Base-by-base conservation (phyloP, 208 protist genomes). In the Borovskyia barvae region DNA sequence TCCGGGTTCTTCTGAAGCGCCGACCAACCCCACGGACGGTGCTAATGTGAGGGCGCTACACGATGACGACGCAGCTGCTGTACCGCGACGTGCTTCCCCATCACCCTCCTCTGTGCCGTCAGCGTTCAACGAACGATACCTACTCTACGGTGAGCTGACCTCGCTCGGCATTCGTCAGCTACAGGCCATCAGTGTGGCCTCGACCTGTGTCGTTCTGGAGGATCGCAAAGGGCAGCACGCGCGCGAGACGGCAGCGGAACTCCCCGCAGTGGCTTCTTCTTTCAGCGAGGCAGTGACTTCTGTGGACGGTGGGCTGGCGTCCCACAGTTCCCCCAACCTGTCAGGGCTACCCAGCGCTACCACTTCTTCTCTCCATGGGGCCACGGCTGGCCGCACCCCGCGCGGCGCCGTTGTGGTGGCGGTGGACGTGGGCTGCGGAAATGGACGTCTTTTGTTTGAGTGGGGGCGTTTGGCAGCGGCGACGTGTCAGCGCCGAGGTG, bases 91-190 rank as follows among this genome's bases (percentile, higher is more conserved):
- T 14, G 33, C 9, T 14, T 8, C 9, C 9, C 9, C 8, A 14
- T 39, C 33, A 14, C 9, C 35, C 17, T 0, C 3, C 19, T 20
- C 5, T 0, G n/a, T 41, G 1, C 5, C 50, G 26, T 20, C 50
- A 28, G 19, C 20, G 17, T 22, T 37, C 2, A 14, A 24, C 28
- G 67, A 67, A 32, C 57, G 39, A 7, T 54, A 67, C n/a, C 61
- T 78, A 15, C 68, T 91, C 1, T 91, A 91, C 57, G 84, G 84
- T n/a, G 84, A 91, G 50, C 65, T 91, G 24, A 87, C 84, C 36
- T 78, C 80, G 5, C 32, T 60, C 33, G 84, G 84, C 7, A 69
- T 85, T 32, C 80, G 84, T n/a, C 80, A 91, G 64, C 60, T 89
- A 35, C 65, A 80, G 39, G 41, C 46, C 1, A 61, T 77, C 55